Evolutionary conservation across 179 eudicot species (phyloP).

Genomic region (Amaranthus tricolor): DNA sequence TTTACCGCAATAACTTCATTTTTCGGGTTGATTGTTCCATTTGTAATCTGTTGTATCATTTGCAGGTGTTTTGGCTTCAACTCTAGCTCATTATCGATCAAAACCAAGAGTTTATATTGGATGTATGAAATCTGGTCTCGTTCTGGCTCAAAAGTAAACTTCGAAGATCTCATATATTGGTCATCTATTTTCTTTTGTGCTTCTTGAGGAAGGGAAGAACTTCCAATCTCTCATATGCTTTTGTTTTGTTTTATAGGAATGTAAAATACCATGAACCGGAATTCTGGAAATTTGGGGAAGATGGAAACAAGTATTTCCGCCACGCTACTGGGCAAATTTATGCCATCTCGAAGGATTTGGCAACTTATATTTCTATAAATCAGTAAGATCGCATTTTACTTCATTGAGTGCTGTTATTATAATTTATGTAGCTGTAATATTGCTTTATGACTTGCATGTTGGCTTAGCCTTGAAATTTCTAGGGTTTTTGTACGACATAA

Average conservation of each 20-base stretch:
- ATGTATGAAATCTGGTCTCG: constrained; percentile 95
- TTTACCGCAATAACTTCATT: background rate
- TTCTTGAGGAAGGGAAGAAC: background rate
- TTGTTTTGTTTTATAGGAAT: constrained; percentile 40
- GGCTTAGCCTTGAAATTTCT: background rate
- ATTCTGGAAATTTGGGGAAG: constrained; percentile 92
- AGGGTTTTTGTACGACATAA: background rate
- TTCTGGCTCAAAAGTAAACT: constrained; percentile 67
- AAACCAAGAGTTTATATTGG: constrained; percentile 82
- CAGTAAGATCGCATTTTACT: constrained; percentile 28
- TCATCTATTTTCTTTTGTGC: background rate
- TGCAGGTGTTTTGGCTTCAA: constrained; percentile 62
- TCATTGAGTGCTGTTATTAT: background rate
- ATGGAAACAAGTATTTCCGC: constrained; percentile 86
- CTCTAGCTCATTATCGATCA: constrained; percentile 72
- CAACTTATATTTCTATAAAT: constrained; percentile 64
- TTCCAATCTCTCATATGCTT: background rate
- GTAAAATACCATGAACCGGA: constrained; percentile 93
- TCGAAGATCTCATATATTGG: background rate
- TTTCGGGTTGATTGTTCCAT: background rate
- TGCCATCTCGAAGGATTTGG: constrained; percentile 85
- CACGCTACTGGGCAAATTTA: constrained; percentile 96
- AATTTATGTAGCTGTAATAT: background rate
- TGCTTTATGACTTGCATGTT: background rate
- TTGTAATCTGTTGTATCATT: background rate